Conservation (phyloP, 208 protist species). For the Phytomonas sp. region DNA sequence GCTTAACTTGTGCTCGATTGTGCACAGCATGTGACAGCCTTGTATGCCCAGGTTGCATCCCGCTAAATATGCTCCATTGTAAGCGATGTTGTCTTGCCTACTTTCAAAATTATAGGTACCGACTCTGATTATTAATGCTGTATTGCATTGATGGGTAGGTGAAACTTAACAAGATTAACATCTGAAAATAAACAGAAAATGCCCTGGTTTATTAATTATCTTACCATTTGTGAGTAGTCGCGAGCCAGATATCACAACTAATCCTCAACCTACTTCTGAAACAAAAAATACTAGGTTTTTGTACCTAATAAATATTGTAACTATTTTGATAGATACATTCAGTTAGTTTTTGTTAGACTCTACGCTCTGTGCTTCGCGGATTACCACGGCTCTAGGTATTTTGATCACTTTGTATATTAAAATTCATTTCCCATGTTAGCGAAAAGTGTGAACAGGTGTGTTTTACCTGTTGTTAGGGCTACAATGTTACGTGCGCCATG, state of each 20-base stretch:
- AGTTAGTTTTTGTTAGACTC: neutral
- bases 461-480: constrained; percentile 38
- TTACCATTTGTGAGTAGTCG: neutral
- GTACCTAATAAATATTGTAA: neutral
- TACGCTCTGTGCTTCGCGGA: neutral
- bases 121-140: constrained; percentile 25
- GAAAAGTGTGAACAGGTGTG: constrained; percentile 19
- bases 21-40: constrained; percentile 60
- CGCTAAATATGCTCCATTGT: constrained; percentile 57
- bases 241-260: neutral
- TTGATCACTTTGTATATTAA: constrained; percentile 5
- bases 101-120: constrained; percentile 36
- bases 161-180: neutral
- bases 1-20: constrained; percentile 43
- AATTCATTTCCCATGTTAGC: constrained; percentile 14
- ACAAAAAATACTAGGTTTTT: neutral
- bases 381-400: neutral
- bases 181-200: neutral
- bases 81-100: constrained; percentile 60
- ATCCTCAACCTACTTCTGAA: neutral
- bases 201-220: neutral
- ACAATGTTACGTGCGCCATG: constrained; percentile 21
- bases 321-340: neutral
- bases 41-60: constrained; percentile 50
- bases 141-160: neutral